These are phyloP conservation scores for Ceratocystis smalleyi DNA, from an alignment of 2,329 filamentous ascomycete species.

Conservation along the genomic window DNA sequence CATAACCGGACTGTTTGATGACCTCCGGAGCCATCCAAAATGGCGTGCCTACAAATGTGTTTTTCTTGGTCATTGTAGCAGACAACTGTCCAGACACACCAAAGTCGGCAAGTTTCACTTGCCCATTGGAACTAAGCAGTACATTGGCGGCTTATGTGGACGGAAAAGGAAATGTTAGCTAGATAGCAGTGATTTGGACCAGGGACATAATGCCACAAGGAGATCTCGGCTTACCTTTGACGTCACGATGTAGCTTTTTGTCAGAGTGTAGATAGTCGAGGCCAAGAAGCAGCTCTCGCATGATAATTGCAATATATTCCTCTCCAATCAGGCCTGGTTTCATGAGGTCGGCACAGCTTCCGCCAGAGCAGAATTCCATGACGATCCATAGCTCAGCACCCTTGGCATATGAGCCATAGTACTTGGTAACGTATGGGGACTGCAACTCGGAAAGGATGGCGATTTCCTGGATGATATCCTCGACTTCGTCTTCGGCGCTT, in stretches of 20 bases:
- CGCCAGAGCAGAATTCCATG: slow-evolving; percentile 97
- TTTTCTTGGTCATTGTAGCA: slow-evolving; percentile 98
- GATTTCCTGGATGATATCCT: slow-evolving; percentile 98
- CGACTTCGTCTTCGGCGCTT: slow-evolving; percentile 96
- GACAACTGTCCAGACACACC: slow-evolving; percentile 92
- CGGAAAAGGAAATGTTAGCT: background rate
- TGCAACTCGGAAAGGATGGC: slow-evolving; percentile 91
- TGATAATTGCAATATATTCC: slow-evolving; percentile 92
- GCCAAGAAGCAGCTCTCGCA: slow-evolving; percentile 75
- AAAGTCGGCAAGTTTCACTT: slow-evolving; percentile 95
- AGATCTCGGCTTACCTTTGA: slow-evolving; percentile 52
- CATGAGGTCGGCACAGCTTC: slow-evolving; percentile 90
- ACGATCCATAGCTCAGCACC: slow-evolving; percentile 97
- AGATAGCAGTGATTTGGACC: slow-evolving; percentile 7
- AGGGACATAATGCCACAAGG: background rate
- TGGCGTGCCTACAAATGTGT: slow-evolving; percentile 93
- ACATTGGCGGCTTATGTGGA: slow-evolving; percentile 65
- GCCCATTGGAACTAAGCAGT: slow-evolving; percentile 71
- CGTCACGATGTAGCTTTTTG: slow-evolving; percentile 90
- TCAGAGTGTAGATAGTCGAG: slow-evolving; percentile 87
- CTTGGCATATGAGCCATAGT: slow-evolving; percentile 92
- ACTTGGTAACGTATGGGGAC: slow-evolving; percentile 92
- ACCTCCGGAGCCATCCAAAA: slow-evolving; percentile 99
- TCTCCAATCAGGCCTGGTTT: slow-evolving; percentile 83
- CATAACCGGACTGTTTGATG: slow-evolving; percentile 95